Conservation (phyloP, 352 stramenopile species). For the Globisporangium heterothallicum region DNA sequence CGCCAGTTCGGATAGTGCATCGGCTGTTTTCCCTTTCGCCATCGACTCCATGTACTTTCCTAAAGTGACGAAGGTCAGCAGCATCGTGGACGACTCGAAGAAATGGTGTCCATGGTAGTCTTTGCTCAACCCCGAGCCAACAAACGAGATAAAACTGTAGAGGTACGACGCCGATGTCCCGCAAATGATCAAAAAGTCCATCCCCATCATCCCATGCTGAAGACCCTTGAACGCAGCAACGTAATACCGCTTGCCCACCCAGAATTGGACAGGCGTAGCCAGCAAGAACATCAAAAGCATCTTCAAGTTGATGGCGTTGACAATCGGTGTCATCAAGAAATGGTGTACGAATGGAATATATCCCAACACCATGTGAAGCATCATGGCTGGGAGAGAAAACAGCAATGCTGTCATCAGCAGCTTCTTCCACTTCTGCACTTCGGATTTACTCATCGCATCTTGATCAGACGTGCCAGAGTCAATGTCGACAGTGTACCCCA, state of each 20-base stretch:
- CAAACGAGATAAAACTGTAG: constrained; percentile 79
- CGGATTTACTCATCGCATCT: constrained; percentile 55
- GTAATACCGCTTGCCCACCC: constrained; percentile 75
- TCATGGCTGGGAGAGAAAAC: constrained; percentile 78
- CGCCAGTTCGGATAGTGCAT: constrained; percentile 62
- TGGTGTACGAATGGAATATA: constrained; percentile 65
- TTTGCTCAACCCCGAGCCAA: constrained; percentile 49
- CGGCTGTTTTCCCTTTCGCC: constrained; percentile 80
- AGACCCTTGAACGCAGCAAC: constrained; percentile 76
- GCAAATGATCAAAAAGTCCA: constrained; percentile 85
- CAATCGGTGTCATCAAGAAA: constrained; percentile 66
- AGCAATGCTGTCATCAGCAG: constrained; percentile 70
- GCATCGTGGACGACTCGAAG: constrained; percentile 84
- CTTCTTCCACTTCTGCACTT: constrained; percentile 72
- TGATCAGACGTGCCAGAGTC: constrained; percentile 49
- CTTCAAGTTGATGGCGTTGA: constrained; percentile 77
- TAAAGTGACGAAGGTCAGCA: constrained; percentile 83
- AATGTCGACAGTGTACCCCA: constrained; percentile 63
- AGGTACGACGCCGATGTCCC: constrained; percentile 84
- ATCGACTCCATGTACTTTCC: constrained; percentile 88
- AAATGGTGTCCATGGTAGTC: constrained; percentile 81
- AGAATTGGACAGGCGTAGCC: constrained; percentile 81
- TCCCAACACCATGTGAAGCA: constrained; percentile 86
- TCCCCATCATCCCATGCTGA: constrained; percentile 84
- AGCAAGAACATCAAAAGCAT: constrained; percentile 82